Percentiles rank a stretch among this genome's conserved stretches.
Evolutionary conservation across 192 early-diverging fungal species (phyloP).

Genomic region (Gaertneriomyces semiglobifer): DNA sequence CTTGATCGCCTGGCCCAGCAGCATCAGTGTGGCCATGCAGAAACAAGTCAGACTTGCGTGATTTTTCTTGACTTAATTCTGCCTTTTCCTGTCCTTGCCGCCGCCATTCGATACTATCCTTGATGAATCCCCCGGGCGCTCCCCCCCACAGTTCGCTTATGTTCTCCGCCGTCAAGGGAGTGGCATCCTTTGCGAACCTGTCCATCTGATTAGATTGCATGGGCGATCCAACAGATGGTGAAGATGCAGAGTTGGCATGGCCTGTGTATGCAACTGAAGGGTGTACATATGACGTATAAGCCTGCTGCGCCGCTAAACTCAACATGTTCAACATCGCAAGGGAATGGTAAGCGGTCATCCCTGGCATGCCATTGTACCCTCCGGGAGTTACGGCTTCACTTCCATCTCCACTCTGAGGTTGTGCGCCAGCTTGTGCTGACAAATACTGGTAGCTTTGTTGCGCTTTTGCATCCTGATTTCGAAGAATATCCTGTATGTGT

Average conservation of each 20-base stretch:
- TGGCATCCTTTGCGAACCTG: not conserved
- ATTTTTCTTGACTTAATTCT: not conserved
- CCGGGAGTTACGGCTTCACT: too few species aligned
- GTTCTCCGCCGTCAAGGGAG: not conserved
- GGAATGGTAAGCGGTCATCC: conserved; percentile 12
- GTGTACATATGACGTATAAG: conserved; percentile 3
- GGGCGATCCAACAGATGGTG: not conserved
- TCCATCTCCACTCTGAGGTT: not conserved
- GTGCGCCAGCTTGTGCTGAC: not conserved
- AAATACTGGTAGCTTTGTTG: not conserved
- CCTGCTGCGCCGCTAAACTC: conserved; percentile 22
- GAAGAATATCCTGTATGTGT: conserved; percentile 12
- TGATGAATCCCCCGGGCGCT: not conserved
- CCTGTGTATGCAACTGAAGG: not conserved
- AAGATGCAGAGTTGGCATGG: not conserved
- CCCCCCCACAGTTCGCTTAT: not conserved
- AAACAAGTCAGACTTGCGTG: not conserved
- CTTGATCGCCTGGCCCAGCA: not conserved
- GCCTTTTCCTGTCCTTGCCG: not conserved
- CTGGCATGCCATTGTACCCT: too few species aligned
- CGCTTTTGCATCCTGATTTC: conserved; percentile 9
- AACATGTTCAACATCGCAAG: conserved; percentile 25
- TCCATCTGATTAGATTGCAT: not conserved
- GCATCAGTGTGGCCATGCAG: too few species aligned
- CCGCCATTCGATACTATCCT: too few species aligned